Evolutionary conservation across 192 early-diverging fungal species (phyloP), one percentile per base, ranked within the genome.

Genomic region (Thamnidium elegans): DNA sequence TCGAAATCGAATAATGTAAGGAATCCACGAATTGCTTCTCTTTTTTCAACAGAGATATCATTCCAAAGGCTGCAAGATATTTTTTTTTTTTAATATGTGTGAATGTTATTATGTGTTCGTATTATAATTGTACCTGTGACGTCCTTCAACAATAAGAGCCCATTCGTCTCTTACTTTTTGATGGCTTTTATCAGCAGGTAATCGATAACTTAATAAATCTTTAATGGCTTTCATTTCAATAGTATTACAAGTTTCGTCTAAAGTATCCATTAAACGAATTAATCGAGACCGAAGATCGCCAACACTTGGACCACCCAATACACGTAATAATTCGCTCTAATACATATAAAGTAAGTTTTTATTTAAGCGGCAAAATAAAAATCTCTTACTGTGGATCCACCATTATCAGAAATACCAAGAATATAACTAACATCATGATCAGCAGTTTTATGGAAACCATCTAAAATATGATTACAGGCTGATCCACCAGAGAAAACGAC

Each of bases 401-500:
- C 90, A 68, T 92, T 88, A 62, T 92, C 90, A 13, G 80, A 83
- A 31, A 92, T 83, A 46, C 88, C 87, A 68, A 92, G 78, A 39
- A 89, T 74, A 63, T 90, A 89, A 26, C 81, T 80, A 42, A 89
- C 79, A 47, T 55, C 47, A 64, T 87, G 76, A 9, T 78, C 70
- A 10, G 80, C 82, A 43, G 87, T 69, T 58, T 70, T 58, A 71
- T 89, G 81, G 48, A 91, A 68, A 31, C 80, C 65, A 34, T 68
- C 68, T 65, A 53, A 51, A 47, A 77, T 65, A 78, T 71, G 67
- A 67, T 91, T 91, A 50, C 86, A 86, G 32, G 88, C 89, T 26
- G 88, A 84, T 21, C 89, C 89, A 53, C 89, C 89, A 14, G 86
- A 89, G 66, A 91, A 84, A 43, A 91, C 78, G n/a, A 86, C 68